phyloP scores from a whole-genome alignment of 768 basidiomycete genomes.

The Gloeopeniophorella convolvens region DNA sequence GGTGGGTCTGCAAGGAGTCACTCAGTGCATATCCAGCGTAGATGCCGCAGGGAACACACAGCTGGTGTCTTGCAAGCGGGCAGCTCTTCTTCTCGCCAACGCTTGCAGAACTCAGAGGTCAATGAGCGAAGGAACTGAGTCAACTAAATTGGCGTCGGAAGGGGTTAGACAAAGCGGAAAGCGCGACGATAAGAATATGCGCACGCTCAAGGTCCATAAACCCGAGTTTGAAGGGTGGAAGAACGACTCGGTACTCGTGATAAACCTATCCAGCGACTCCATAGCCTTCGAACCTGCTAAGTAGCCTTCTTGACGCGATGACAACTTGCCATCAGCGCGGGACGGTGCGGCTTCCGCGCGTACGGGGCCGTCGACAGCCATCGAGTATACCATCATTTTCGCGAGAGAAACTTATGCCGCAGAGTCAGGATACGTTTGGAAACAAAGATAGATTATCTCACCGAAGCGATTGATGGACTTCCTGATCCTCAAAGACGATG shows the following conservation, averaged over 20 bases:
- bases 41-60: conserved; percentile 35
- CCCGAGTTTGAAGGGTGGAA: conserved; percentile 96
- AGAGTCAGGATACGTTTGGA: not conserved
- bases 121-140: conserved; percentile 69
- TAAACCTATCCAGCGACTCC: conserved; percentile 78
- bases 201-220: conserved; percentile 63
- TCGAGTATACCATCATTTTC: conserved; percentile 82
- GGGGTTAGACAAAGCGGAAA: conserved; percentile 10
- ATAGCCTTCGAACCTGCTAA: conserved; percentile 83
- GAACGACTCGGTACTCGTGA: conserved; percentile 89
- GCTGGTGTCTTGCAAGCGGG: conserved; percentile 72
- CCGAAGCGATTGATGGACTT: conserved; percentile 60
- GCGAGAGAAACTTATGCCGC: conserved; percentile 46
- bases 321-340: conserved; percentile 22
- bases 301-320: conserved; percentile 42
- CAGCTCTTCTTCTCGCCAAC: conserved; percentile 74
- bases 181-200: conserved; percentile 20
- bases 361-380: conserved; percentile 71
- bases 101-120: conserved; percentile 69
- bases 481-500: conserved; percentile 56
- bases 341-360: conserved; percentile 37
- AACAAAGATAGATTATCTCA: conserved; percentile 28
- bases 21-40: conserved; percentile 1
- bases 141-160: conserved; percentile 42
- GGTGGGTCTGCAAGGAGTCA: conserved; percentile 43